Conservation (phyloP, 1,284 basidiomycete species). For the Boletus hoseneyae region DNA sequence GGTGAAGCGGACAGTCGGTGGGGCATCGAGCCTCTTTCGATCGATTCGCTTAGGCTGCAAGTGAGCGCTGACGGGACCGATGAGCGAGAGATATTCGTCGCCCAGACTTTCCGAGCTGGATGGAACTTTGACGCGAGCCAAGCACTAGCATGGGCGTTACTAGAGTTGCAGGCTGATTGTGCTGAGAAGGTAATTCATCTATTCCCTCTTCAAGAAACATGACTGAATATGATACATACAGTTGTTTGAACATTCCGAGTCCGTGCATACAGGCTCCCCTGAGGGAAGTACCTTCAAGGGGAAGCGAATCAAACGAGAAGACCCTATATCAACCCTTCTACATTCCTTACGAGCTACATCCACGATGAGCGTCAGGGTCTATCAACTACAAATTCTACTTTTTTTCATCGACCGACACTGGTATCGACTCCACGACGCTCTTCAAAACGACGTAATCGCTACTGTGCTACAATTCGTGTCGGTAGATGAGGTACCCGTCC, state of each 20-base stretch:
- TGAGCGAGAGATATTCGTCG: constrained; percentile 48
- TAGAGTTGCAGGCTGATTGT: constrained; percentile 85
- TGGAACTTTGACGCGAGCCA: constrained; percentile 67
- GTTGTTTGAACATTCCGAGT: constrained; percentile 63
- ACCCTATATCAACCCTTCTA: constrained; percentile 59
- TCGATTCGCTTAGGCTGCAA: constrained; percentile 64
- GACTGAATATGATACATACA: constrained; percentile 31
- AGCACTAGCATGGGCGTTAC: constrained; percentile 75
- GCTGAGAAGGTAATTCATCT: constrained; percentile 53
- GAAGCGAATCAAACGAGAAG: constrained; percentile 54
- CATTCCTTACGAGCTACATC: constrained; percentile 42
- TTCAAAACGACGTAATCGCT: constrained; percentile 54
- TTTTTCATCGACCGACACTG: constrained; percentile 82
- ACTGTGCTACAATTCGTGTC: constrained; percentile 60
- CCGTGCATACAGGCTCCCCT: constrained; percentile 40
- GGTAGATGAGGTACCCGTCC: constrained; percentile 60
- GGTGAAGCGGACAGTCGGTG: constrained; percentile 63
- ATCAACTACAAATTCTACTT: constrained; percentile 75
- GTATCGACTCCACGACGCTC: constrained; percentile 51
- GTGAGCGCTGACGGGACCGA: constrained; percentile 18
- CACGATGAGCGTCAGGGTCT: constrained; percentile 37
- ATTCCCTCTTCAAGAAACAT: constrained; percentile 2
- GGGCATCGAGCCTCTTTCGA: constrained; percentile 57
- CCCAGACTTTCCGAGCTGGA: constrained; percentile 66
- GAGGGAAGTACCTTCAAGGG: constrained; percentile 27